These are phyloP conservation scores for Botrytis hyacinthi DNA, from an alignment of 2,329 filamentous ascomycete genomes.

Conservation along the genomic window DNA sequence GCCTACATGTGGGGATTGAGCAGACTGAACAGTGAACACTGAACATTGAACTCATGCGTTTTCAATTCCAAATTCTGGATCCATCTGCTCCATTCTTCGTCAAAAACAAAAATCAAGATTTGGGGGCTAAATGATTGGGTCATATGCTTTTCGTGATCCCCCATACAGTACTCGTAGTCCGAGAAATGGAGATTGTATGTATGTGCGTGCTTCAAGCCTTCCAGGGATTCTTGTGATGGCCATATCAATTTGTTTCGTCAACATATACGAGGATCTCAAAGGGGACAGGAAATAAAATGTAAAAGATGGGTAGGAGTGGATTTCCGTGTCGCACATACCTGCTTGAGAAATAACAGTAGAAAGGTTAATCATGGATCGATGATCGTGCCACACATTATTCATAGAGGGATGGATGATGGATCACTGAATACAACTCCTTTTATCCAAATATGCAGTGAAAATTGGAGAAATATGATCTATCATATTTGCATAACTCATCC, in stretches of 20 bases:
- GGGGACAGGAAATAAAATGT: not conserved
- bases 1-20: constrained; percentile 4
- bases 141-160: constrained; percentile 4
- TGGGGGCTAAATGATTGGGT: constrained; percentile 15
- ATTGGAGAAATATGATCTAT: constrained; percentile 6
- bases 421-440: not conserved
- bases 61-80: constrained; percentile 1
- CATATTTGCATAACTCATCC: not conserved
- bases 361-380: not conserved
- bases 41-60: constrained; percentile 11
- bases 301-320: not conserved
- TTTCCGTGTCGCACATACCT: not conserved
- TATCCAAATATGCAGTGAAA: constrained; percentile 17
- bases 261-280: constrained; percentile 14
- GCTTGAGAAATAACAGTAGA: not conserved
- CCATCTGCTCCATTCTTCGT: not conserved
- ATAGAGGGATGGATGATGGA: not conserved
- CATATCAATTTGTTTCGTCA: constrained; percentile 11
- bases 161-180: constrained; percentile 1
- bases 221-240: constrained; percentile 7
- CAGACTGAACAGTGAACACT: not conserved
- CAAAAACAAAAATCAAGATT: not conserved
- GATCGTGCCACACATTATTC: constrained; percentile 11
- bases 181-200: constrained; percentile 1
- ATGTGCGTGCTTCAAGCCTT: constrained; percentile 4